These are phyloP conservation scores for Sequoiadendron giganteum DNA, from an alignment of 75 land plant species.

Conservation along the genomic window DNA sequence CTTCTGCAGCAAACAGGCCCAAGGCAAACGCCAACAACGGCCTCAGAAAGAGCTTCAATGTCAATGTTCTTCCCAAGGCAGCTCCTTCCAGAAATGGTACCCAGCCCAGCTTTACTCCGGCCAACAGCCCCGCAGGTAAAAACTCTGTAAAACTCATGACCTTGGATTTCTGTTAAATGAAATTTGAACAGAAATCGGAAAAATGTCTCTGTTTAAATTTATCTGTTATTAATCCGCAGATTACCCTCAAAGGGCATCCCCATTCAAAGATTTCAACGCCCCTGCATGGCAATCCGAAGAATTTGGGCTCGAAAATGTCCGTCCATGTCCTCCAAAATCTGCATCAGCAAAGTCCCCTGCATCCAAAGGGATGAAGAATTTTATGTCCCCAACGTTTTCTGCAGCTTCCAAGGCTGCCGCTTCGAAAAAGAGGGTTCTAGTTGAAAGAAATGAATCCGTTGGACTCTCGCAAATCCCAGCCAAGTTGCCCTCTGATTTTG, in stretches of 20 bases:
- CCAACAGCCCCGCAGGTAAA: conserved; percentile 14
- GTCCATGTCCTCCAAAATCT: conserved; percentile 6
- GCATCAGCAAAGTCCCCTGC: conserved; percentile 15
- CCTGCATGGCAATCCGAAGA: conserved; percentile 1
- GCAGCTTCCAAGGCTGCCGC: conserved; percentile 50
- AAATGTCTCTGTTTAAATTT: background rate
- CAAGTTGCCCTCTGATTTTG: conserved; percentile 9
- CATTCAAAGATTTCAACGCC: background rate
- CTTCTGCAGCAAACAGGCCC: background rate
- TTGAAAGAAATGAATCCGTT: conserved; percentile 40
- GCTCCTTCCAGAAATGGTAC: background rate
- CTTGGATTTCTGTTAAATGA: background rate
- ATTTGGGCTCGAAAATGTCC: background rate
- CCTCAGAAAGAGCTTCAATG: conserved; percentile 12
- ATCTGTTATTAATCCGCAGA: background rate
- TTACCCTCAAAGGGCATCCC: background rate
- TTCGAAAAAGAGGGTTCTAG: conserved; percentile 43
- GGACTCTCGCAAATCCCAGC: conserved; percentile 22
- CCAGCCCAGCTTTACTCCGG: background rate
- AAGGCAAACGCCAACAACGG: background rate
- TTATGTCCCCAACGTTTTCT: conserved; percentile 69
- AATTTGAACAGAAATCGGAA: background rate
- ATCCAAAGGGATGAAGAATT: conserved; percentile 32
- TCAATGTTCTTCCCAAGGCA: conserved; percentile 8
- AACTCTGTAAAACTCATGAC: background rate